Percentiles rank a stretch among this genome's conserved stretches.
Evolutionary conservation across 495 filamentous ascomycete genomes (phyloP).

Genomic region (Trypethelium eluteriae): DNA sequence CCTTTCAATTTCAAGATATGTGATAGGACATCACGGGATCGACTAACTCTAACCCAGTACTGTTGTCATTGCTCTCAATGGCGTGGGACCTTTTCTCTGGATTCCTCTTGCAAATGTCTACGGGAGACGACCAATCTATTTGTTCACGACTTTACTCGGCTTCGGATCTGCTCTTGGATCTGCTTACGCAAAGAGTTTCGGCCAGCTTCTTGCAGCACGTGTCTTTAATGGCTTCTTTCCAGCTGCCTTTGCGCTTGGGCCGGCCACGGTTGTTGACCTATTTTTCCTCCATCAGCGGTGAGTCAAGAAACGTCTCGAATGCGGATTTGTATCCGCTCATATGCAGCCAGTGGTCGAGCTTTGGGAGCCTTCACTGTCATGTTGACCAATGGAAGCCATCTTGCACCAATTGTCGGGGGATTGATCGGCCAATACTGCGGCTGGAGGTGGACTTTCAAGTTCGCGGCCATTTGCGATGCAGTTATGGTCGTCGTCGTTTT

Average conservation of each 20-base stretch:
- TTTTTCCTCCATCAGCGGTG: slow-evolving; percentile 15
- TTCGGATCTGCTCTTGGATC: slow-evolving; percentile 13
- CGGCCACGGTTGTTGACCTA: slow-evolving; percentile 15
- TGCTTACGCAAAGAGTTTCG: slow-evolving; percentile 19
- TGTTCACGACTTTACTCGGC: slow-evolving; percentile 15
- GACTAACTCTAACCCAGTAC: background rate
- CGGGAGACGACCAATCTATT: slow-evolving; percentile 14
- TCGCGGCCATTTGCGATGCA: slow-evolving; percentile 16
- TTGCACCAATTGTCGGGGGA: slow-evolving; percentile 39
- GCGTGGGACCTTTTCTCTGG: slow-evolving; percentile 15
- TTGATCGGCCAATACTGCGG: slow-evolving; percentile 35
- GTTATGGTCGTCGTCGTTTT: slow-evolving; percentile 16
- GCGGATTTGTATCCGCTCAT: slow-evolving; percentile 9
- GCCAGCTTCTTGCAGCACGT: slow-evolving; percentile 16
- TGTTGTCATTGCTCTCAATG: slow-evolving; percentile 17
- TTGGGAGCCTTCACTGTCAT: slow-evolving; percentile 39
- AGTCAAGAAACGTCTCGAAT: background rate
- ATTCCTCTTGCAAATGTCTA: slow-evolving; percentile 18
- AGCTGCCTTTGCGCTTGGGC: slow-evolving; percentile 14
- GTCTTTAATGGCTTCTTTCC: slow-evolving; percentile 20
- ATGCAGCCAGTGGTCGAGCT: slow-evolving; percentile 2
- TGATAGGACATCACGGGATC: background rate
- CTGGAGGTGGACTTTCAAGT: slow-evolving; percentile 37
- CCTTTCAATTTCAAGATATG: background rate
- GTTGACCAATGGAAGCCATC: slow-evolving; percentile 36